Base-by-base conservation (phyloP, 1,284 basidiomycete genomes). In the Leccinum angustisporum region DNA sequence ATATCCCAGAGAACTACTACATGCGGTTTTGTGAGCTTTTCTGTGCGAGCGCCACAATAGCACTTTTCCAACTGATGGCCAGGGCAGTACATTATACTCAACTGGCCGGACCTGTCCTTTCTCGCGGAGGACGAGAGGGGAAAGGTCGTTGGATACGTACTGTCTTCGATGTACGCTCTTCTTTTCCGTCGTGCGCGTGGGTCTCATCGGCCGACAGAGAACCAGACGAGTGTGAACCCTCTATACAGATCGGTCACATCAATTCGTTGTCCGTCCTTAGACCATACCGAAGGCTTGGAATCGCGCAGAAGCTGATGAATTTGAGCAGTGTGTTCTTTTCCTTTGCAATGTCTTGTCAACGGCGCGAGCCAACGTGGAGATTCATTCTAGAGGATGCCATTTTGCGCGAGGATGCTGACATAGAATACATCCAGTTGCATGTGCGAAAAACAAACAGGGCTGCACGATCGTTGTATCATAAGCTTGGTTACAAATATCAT, bases 41-140 rank as follows among this genome's bases (percentile, higher is more conserved):
- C 62, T 54, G 11, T 16, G 30, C 16, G 16, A n/a, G 13, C 38
- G n/a, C 4, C 58, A 18, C 40, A 25, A 46, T n/a, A n/a, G 30
- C 34, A 31, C 52, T 25, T 62, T 51, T 63, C 50, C 31, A 60
- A 60, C 63, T 58, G 48, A 62, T 30, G 10, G n/a, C 30, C 59
- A 97, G 95, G 97, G 81, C 82, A 95, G 56, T 95, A 94, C 75
- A 94, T 97, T 72, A 82, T 87, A 7, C 78, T 96, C 70, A 94
- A 90, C 9, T 98, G 96, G 96, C 96, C 96, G 1, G 89, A 94
- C 66, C 82, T 98, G 25, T 97, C 94, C 3, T 98, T 92, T 73
- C 94, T 98, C 18, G 96, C 95, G 0, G 94, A 97, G 72, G 94
- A 97, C 70, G 84, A 88, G 63, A 88, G 88, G 70, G 94, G 95